Evolutionary conservation across 2,329 filamentous ascomycete species (phyloP), one percentile per base, ranked within the genome.

Genomic region (Cladosporium cucumerinum): DNA sequence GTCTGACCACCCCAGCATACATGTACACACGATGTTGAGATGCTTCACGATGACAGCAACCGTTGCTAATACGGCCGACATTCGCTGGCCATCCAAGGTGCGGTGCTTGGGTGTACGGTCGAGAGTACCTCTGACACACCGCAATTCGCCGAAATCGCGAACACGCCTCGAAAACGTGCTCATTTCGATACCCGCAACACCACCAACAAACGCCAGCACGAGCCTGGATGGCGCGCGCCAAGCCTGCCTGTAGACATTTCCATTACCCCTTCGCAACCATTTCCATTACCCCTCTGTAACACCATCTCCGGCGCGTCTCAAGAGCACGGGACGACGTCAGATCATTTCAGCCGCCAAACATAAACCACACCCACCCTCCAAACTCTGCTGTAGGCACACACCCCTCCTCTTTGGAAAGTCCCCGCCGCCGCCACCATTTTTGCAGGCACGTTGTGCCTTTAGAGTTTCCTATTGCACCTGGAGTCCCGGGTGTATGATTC

Each of bases 311-410:
- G 30, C 54, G n/a, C 32, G 14, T 57, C 32, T 57, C 54, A 32
- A 57, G 54, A 23, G 30, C 54, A 57, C 54, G 54, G 54, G 18
- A 28, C 49, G 49, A 57, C 52, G 52, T 57, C 52, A 57, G 30
- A 57, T 57, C 26, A 54, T 23, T 32, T 57, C 54, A 39, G 54
- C 54, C 54, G 32, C 54, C 26, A 12, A 18, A 21, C n/a, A 21
- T 25, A 52, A 52, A 52, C n/a, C 48, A 28, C 48, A 52, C 5
- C 11, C 23, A 26, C 32, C 18, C n/a, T 57, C 54, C 12, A 57
- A 39, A 26, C 54, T 39, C 32, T 57, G n/a, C n/a, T 8, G 39
- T 46, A 21, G 23, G 21, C 54, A 32, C 54, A 57, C 16, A 10
- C n/a, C 28, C 54, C 11, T 34, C 54, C 30, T 34, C 54, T n/a